Percentiles rank a stretch among this genome's conserved stretches.
These are phyloP conservation scores for Monosporascus sp. DNA, from an alignment of 2,329 filamentous ascomycete species.

Conservation along the genomic window DNA sequence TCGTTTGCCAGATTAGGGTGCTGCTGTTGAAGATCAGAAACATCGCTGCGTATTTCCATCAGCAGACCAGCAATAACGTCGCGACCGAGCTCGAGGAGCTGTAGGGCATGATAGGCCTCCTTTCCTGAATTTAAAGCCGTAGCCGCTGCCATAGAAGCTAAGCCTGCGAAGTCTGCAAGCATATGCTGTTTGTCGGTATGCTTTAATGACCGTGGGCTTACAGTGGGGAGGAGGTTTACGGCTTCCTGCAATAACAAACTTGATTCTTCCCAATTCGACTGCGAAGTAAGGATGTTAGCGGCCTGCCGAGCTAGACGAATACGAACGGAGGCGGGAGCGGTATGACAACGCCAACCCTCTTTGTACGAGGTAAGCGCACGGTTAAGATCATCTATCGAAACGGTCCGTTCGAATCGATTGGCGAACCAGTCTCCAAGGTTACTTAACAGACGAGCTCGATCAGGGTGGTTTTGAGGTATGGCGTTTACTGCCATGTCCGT, in stretches of 20 bases:
- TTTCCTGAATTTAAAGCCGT: conserved; percentile 8
- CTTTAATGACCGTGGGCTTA: conserved; percentile 8
- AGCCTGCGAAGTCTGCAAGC: conserved; percentile 4
- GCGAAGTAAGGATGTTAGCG: too few species aligned
- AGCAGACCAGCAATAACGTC: conserved; percentile 19
- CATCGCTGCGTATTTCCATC: background rate
- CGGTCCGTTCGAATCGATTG: too few species aligned
- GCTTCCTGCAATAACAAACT: conserved; percentile 1
- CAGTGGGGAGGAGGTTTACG: conserved; percentile 3
- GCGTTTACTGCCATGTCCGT: too few species aligned
- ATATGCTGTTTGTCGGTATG: conserved; percentile 11
- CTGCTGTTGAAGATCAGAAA: background rate
- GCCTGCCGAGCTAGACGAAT: too few species aligned
- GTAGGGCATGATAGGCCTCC: conserved; percentile 6
- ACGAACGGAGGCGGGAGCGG: too few species aligned
- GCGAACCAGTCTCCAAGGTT: too few species aligned
- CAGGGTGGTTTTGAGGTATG: too few species aligned
- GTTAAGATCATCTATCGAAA: too few species aligned
- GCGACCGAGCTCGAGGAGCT: conserved; percentile 22
- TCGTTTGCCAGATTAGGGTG: background rate
- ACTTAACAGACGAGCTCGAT: too few species aligned
- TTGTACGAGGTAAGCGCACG: too few species aligned
- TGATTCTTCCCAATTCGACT: too few species aligned
- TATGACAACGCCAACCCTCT: too few species aligned
- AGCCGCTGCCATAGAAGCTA: conserved; percentile 8